Base-by-base conservation (phyloP, 164 flowering plant species). In the Nymphaea colorata region DNA sequence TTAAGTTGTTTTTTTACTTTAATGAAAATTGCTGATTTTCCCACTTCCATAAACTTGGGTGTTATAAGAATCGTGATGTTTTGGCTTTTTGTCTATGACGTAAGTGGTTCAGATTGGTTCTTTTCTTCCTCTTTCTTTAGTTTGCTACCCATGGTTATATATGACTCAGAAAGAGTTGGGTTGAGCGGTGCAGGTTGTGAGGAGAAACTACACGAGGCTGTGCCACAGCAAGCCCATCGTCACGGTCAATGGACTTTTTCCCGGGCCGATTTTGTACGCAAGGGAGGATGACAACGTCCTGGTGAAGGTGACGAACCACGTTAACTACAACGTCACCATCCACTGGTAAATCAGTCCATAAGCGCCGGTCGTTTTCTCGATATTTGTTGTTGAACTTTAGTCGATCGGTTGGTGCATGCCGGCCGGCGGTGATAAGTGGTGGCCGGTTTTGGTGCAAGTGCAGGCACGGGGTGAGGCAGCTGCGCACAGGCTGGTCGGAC, bases 401-500 rank as follows among this genome's bases (percentile, higher is more conserved):
- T 6, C 6, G 63, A 61, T 25, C 5, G 6, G n/a, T 25, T 0
- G 6, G n/a, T 57, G 41, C 4, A 67, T n/a, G n/a, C n/a, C n/a
- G n/a, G n/a, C n/a, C n/a, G n/a, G n/a, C n/a, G n/a, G n/a, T n/a
- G n/a, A n/a, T n/a, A n/a, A n/a, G n/a, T n/a, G n/a, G n/a, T n/a
- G n/a, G n/a, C n/a, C n/a, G n/a, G n/a, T n/a, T n/a, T 25, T 0
- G 6, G n/a, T 57, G 41, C 4, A 67, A 16, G 64, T 51, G 59
- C 67, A 90, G 96, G 96, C 96, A 88, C 73, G 96, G 94, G 4
- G 61, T 90, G 41, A 63, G 90, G 67, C 96, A 90, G 65, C 72
- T 90, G 6, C 73, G 88, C 44, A 90, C 96, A 2, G 96, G 94
- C 0, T 90, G 96, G 96, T 79, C 87, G 0, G 96, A 90, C 64